phyloP scores from a whole-genome alignment of 2,329 filamentous ascomycete genomes.

The Chaetomium olivaceum region DNA sequence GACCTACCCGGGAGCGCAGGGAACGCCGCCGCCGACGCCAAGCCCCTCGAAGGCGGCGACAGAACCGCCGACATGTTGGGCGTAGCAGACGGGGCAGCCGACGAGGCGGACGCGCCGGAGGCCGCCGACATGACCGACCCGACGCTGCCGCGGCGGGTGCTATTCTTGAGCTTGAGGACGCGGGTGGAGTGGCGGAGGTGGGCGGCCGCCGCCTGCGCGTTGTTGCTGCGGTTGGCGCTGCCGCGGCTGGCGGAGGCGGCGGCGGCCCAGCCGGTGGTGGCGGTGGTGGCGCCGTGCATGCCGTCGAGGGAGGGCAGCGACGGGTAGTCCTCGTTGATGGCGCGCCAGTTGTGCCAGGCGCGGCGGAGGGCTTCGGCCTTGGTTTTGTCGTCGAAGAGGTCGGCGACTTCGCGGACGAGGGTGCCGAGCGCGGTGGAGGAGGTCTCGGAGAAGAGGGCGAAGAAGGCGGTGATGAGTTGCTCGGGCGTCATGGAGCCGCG shows the following conservation, averaged over 20 bases:
- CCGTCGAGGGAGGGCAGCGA: conserved; percentile 76
- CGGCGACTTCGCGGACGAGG: conserved; percentile 85
- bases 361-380: conserved; percentile 75
- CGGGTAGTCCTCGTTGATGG: conserved; percentile 94
- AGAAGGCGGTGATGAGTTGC: conserved; percentile 83
- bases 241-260: conserved; percentile 61
- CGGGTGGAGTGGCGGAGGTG: conserved; percentile 53
- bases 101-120: neutral
- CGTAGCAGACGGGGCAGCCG: conserved; percentile 22
- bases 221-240: conserved; percentile 48
- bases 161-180: conserved; percentile 61
- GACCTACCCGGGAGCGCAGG: conserved; percentile 44
- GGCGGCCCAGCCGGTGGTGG: conserved; percentile 59
- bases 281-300: conserved; percentile 61
- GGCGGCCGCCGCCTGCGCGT: conserved; percentile 20
- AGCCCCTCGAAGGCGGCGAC: neutral
- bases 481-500: conserved; percentile 67
- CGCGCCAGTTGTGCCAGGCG: conserved; percentile 93
- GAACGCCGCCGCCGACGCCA: conserved; percentile 43
- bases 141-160: conserved; percentile 48
- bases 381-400: conserved; percentile 80
- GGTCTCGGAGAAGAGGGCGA: conserved; percentile 77
- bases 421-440: conserved; percentile 81
- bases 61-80: conserved; percentile 6
- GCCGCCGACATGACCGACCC: conserved; percentile 26